Conservation (phyloP, 176 grass and related monocot genomes). For the Dendrocalamus sinicus region DNA sequence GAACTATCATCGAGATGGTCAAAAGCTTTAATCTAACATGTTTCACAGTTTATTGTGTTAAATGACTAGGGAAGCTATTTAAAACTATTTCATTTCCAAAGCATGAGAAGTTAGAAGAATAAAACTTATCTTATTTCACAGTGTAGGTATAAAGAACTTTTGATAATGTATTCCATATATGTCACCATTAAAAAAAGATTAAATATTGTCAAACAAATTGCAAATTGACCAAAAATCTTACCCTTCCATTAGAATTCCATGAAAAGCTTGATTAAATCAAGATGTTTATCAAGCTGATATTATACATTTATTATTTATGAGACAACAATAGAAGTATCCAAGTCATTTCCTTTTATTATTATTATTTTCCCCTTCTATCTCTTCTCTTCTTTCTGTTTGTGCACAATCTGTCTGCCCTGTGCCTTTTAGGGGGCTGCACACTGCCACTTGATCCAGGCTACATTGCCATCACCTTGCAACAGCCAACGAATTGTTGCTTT, state of each 20-base stretch:
- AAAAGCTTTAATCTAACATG: conserved; percentile 32
- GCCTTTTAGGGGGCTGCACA: conserved; percentile 2
- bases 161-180: not conserved
- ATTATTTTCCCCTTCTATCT: not conserved
- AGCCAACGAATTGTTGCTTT: not conserved
- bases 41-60: conserved; percentile 18
- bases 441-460: conserved; percentile 10
- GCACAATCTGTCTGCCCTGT: not conserved
- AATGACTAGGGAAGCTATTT: not conserved
- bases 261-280: not conserved
- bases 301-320: not conserved
- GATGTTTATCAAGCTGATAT: not conserved
- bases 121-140: conserved; percentile 4
- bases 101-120: not conserved
- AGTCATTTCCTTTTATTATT: not conserved
- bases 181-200: not conserved
- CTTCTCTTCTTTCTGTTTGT: conserved; percentile 17
- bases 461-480: conserved; percentile 13
- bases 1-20: not conserved
- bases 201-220: conserved; percentile 3
- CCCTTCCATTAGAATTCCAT: not conserved
- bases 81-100: conserved; percentile 21
- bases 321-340: not conserved
- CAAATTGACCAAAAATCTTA: not conserved
- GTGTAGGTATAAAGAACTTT: conserved; percentile 10